Evolutionary conservation across 345 rosid genomes (phyloP), one percentile per base, ranked within the genome.

Genomic region (Isatis tinctoria): DNA sequence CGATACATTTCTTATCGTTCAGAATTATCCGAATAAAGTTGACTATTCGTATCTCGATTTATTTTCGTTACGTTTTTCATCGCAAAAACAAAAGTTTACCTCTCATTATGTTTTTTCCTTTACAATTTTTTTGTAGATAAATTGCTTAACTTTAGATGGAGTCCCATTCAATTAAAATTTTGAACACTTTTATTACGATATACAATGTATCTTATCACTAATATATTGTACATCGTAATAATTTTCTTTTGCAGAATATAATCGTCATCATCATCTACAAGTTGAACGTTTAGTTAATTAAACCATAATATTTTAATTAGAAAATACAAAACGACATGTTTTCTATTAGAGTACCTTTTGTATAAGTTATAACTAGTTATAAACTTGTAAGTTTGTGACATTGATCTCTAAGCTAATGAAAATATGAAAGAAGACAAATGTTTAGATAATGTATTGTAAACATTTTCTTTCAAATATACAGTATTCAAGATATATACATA

Each of bases 401-500:
- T 14, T 61, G 49, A 24, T 20, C 36, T 14, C 48, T 36, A 24
- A 36, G 48, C 45, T 48, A 35, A 51, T 26, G 1, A 11, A 10
- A 22, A 11, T 11, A 69, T 8, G 9, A 30, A 14, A 28, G 36
- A 37, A 14, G 35, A 52, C 37, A 40, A 18, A 32, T 57, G 54
- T 33, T 32, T 32, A 14, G 44, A 43, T 40, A 11, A 39, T 43
- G 30, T 16, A 12, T 1, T 45, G 74, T 22, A 11, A 70, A 70
- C 35, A 70, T 10, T 48, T 11, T 48, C 22, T 37, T 51, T 62
- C 76, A 62, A 72, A 40, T 28, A 37, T 51, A 18, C 17, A 45
- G 52, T 37, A 40, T 27, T 24, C 4, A 51, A 62, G 35, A 32
- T 63, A 53, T 73, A 64, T 54, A 64, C 58, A 73, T 73, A 41